Base-by-base conservation (phyloP, 1,284 basidiomycete species). In the Tremellales sp. region DNA sequence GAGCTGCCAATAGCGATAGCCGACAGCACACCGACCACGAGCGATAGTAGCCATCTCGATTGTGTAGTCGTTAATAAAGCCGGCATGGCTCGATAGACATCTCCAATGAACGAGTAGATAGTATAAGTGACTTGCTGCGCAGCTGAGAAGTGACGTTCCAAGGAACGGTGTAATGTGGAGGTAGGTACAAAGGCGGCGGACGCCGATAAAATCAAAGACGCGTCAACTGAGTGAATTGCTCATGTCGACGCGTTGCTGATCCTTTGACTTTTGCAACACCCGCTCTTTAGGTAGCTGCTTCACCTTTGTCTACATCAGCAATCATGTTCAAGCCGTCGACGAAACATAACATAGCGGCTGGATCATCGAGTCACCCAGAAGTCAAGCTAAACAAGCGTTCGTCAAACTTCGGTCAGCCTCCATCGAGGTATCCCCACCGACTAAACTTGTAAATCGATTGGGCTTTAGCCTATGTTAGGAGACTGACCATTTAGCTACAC, bases 371-470 rank as follows among this genome's bases (percentile, higher is more conserved):
- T 41, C 46, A 43, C 22, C 48, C 52, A 15, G 67, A 68, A 26
- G 70, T 70, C 52, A 71, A 72, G 54, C 42, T 72, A 40, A 67
- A 67, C 49, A 62, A 63, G 49, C 56, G 64, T n/a, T 46, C 54
- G 15, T 61, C 57, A n/a, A 51, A 45, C 17, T 51, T 45, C 3
- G 54, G 53, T 1, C 43, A 52, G 13, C 46, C 59, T 1, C 57
- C 54, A 39, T 46, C 47, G 3, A 48, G 65, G 52, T 89, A 86
- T 63, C 85, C 84, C 2, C 78, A 81, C 67, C 76, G 85, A 21
- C 78, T 93, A n/a, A 90, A 85, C 76, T 88, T 93, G 87, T 89
- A 62, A 39, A 19, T 39, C 76, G 35, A 43, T 33, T n/a, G 29
- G n/a, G 29, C 8, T n/a, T n/a, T n/a, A n/a, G 23, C 15, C 19